Base-by-base conservation (phyloP, 164 flowering plant species). In the Sextonia rubra region DNA sequence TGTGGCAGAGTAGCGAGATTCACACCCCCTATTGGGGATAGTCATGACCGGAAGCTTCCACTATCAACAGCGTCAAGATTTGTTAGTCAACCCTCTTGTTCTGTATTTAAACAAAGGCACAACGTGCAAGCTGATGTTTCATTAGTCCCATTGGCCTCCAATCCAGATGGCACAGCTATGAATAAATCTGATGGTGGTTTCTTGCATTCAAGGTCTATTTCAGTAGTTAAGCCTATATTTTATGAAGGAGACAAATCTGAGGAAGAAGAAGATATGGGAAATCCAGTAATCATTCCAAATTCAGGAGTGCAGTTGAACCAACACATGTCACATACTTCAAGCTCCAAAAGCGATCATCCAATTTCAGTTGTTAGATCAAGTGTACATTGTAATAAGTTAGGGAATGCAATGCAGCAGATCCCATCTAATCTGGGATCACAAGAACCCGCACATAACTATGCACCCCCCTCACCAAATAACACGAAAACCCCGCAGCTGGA, bases 221-320 rank as follows among this genome's bases (percentile, higher is more conserved):
- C 69, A 61, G 9, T 32, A 60, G 67, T 56, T 44, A 83, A 76
- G 62, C 73, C 76, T 22, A 63, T 61, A 12, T 18, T 32, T 69
- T 71, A 74, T 74, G 69, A 74, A 56, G 70, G n/a, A 18, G 63
- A 72, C 61, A 76, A 77, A 66, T n/a, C 60, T 75, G 18, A 77
- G 71, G 44, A 69, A n/a, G 44, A 69, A 64, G 78, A 73, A 73
- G 63, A 70, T 63, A 71, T 74, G 11, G 81, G 82, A 73, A 84
- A 85, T 30, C 80, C 82, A 67, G 81, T 80, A 18, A 79, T 84
- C 64, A 73, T 78, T 0, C 69, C 82, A 32, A 82, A 71, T 66
- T 27, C 83, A 37, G 82, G 76, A 37, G 70, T 74, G 47, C 75
- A 73, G 77, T 64, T 72, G 69, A 78, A 82, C 52, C 80, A 72